phyloP scores from a whole-genome alignment of 148 eudicot genomes.

The Spergularia marina region DNA sequence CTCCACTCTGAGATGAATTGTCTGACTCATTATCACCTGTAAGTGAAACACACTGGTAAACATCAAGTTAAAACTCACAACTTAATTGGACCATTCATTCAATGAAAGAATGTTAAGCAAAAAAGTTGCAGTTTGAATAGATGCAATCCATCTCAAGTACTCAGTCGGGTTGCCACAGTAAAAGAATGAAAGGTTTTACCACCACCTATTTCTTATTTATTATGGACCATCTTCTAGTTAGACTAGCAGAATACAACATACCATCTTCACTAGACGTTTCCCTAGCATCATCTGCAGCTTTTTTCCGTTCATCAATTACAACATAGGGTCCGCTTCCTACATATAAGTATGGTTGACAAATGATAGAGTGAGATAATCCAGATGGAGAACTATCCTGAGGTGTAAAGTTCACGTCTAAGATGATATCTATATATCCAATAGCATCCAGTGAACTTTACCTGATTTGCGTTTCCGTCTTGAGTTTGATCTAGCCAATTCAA shows the following conservation, averaged over 20 bases:
- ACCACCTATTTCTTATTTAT: not conserved
- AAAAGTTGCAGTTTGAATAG: not conserved
- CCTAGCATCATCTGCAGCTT: constrained; percentile 33
- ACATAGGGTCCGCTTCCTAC: constrained; percentile 83
- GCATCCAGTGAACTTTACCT: constrained; percentile 34
- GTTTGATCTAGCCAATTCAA: constrained; percentile 90
- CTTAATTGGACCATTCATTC: not conserved
- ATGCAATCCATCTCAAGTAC: not conserved
- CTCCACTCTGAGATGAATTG: constrained; percentile 29
- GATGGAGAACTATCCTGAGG: not conserved
- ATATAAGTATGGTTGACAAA: constrained; percentile 16
- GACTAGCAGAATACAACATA: constrained; percentile 21
- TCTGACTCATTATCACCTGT: constrained; percentile 68
- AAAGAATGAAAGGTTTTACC: not conserved
- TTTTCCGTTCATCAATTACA: constrained; percentile 77
- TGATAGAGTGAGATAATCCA: constrained; percentile 1
- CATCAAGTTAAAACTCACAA: not conserved
- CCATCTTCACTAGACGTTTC: constrained; percentile 79
- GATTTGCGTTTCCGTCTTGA: constrained; percentile 67
- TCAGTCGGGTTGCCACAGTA: not conserved
- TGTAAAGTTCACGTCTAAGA: not conserved
- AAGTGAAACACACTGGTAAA: constrained; percentile 20
- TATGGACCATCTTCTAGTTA: not conserved
- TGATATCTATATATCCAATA: not conserved
- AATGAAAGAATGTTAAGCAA: not conserved